Evolutionary conservation across 805 yeast species (phyloP).

Genomic region (Metschnikowia hibisci): DNA sequence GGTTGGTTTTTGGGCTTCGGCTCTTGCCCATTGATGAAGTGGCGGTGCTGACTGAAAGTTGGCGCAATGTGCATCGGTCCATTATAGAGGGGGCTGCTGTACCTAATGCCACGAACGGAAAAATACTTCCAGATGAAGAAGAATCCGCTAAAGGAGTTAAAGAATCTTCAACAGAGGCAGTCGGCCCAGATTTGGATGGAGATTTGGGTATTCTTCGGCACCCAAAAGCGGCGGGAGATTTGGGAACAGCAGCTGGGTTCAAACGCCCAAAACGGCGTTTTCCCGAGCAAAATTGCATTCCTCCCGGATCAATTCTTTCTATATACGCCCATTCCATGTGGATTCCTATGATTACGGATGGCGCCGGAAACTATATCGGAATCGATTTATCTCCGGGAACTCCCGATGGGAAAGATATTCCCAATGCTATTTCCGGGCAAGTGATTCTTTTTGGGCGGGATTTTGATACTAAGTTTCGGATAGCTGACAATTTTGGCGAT

Average conservation of each 20-base stretch:
- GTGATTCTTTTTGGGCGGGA: constrained; percentile 92
- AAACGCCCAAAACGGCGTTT: constrained; percentile 11
- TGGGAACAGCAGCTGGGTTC: background rate
- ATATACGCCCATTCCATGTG: constrained; percentile 87
- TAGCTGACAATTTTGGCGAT: constrained; percentile 87
- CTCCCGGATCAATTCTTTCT: constrained; percentile 67
- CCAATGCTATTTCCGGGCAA: constrained; percentile 67
- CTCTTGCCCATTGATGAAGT: constrained; percentile 78
- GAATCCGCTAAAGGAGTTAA: constrained; percentile 5
- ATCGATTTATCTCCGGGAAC: constrained; percentile 54
- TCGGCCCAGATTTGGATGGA: background rate
- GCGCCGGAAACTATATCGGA: constrained; percentile 87
- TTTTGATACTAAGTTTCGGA: constrained; percentile 81
- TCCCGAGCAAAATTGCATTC: constrained; percentile 62
- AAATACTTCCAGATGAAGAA: background rate
- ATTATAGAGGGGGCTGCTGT: constrained; percentile 9
- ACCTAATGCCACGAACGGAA: background rate
- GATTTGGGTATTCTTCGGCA: too few species aligned
- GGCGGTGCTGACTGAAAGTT: constrained; percentile 73
- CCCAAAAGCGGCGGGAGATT: background rate
- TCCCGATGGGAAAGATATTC: constrained; percentile 4
- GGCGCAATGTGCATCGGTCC: constrained; percentile 70
- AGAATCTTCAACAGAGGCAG: background rate
- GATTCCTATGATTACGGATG: constrained; percentile 89
- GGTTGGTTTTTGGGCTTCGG: constrained; percentile 76